Evolutionary conservation across 257 asterid species (phyloP), one percentile per base, ranked within the genome.

Genomic region (Fraxinus anomala): DNA sequence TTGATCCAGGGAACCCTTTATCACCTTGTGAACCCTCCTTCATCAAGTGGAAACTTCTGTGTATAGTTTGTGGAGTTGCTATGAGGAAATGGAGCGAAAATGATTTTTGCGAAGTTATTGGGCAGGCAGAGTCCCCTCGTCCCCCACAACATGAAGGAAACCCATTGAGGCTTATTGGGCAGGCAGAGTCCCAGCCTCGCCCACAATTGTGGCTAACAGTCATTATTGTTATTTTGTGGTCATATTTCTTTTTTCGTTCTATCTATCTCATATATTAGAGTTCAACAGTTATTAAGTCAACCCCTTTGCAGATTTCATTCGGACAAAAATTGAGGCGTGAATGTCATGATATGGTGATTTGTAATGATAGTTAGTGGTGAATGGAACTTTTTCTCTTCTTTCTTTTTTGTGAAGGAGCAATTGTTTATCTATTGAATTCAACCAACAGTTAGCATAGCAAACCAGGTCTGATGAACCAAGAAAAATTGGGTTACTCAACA

Each of bases 321-420:
- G 31, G 73, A 49, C 40, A 67, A 59, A 34, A 31, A 71, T 56
- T 23, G 70, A 17, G 30, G 61, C 4, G 1, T 13, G 59, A 47
- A 56, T 56, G 4, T 76, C 68, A 75, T 67, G 36, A 33, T 4
- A 34, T 19, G 28, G 16, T 69, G 61, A 12, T 49, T 39, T 47
- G 56, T 33, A 49, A 39, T 21, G n/a, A 36, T 26, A 68, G 30
- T 9, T 70, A 59, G 34, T 2, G 71, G n/a, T 77, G 51, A 36
- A 76, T 59, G 65, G 51, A 72, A 28, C 59, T 28, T 68, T 39
- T 6, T 68, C n/a, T 24, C 51, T 75, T 73, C 56, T 49, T 21
- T 42, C 56, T 34, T 3, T 16, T 37, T 36, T 73, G 56, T 51
- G 17, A 36, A 13, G 36, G 11, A 54, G 66, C 40, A 13, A 21